Evolutionary conservation across 2,329 filamentous ascomycete species (phyloP), one percentile per base, ranked within the genome.

Genomic region (Onygenales sp.): DNA sequence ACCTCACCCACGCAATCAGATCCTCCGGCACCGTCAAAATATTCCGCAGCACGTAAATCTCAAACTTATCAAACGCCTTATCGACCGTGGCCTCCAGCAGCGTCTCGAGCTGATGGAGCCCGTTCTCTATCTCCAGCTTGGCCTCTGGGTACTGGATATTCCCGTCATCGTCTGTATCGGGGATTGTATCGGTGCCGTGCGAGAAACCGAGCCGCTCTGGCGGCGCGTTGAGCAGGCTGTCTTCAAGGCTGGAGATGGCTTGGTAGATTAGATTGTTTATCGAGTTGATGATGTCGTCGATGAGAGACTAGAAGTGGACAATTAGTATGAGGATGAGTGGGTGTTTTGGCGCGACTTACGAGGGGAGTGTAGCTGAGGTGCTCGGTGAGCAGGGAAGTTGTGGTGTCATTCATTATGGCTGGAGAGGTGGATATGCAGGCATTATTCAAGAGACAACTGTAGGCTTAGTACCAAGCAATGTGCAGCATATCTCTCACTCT

Each of bases 211-310:
- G 81, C 11, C 82, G 78, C 31, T 84, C 77, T 0, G 91, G 87
- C 1, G 87, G 82, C 2, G 87, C 85, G 49, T 80, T 79, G 48
- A 88, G 77, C 17, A 98, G 83, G 1, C 88, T 88, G 52, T 83
- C 82, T 70, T 97, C 93, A 59, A 97, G 84, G 56, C 87, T 88
- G 63, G 88, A 88, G 63, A 95, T 84, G 52, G 89, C 91, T 68
- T 86, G 86, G 71, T 95, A 93, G 64, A 93, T 86, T 63, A 96
- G 82, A 64, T 92, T 88, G 75, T 97, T 98, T 70, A 96, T 84
- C 52, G 86, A 87, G 76, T 97, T 96, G 75, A 97, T 95, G 62
- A 97, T 91, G 73, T 97, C 92, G 81, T 98, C 93, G 65, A 98
- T 86, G 42, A 98, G 82, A 56, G 87, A 87, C 91, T 95, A 63